Evolutionary conservation across 805 yeast genomes (phyloP), one percentile per base, ranked within the genome.

Genomic region (Ogataea methanolica): DNA sequence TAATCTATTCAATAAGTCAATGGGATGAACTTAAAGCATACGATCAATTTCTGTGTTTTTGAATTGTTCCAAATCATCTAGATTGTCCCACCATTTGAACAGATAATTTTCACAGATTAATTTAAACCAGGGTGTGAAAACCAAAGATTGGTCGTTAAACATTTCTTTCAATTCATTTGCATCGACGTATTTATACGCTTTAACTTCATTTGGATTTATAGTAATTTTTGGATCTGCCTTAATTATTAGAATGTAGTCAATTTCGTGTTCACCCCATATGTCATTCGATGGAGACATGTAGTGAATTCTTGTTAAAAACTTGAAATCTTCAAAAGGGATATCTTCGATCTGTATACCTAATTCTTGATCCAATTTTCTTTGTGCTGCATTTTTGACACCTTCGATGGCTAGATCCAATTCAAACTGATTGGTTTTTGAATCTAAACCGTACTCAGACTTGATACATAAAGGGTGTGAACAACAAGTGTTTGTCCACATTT

Each of bases 401-500:
- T 68, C 67, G 7, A 92, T 73, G 8, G 95, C 87, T 34, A 74
- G 69, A 6, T 70, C 67, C 49, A 91, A 72, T 42, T 70, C 68
- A 34, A 63, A 59, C 4, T 52, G 50, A 39, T 59, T 61, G 14
- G 53, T 53, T 17, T 22, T 39, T 12, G 40, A 41, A 35, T 66
- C 66, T 38, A 71, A 61, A 11, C 97, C 97, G 62, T 90, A 72
- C 67, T 94, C 99, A 35, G 80, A 71, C 36, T 83, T 77, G 34
- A 89, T 80, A 46, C 96, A 89, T 45, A 94, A 74, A 9, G 99
- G 99, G 66, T 94, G 99, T 1, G 98, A 91, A 67, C 99, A 94
- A 70, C 99, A 94, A 2, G 99, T 94, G 67, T 94, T 94, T 23
- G 99, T 94, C 99, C 99, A 94, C 85, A 91, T 82, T 49, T 82